Conservation (phyloP, 129 eudicot genomes). For the Saposhnikovia divaricata region DNA sequence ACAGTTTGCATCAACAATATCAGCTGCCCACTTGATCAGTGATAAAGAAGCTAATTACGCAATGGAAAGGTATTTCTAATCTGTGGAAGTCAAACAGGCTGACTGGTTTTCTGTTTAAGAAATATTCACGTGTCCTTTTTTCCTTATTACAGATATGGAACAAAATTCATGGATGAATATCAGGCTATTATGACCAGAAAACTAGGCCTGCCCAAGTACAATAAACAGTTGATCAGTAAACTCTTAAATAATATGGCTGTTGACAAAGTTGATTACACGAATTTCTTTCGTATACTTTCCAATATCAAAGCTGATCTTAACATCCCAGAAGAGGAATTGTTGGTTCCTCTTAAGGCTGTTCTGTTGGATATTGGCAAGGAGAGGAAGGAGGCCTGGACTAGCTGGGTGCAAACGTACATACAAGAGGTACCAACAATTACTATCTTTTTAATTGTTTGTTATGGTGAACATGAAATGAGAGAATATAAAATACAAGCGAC, state of each 20-base stretch:
- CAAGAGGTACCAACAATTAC: conserved; percentile 50
- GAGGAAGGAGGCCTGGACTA: conserved; percentile 96
- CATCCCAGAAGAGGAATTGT: conserved; percentile 56
- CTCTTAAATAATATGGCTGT: conserved; percentile 97
- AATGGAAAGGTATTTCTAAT: conserved; percentile 65
- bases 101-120: conserved; percentile 13
- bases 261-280: conserved; percentile 99
- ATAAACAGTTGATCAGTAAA: conserved; percentile 70
- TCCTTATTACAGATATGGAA: conserved; percentile 60
- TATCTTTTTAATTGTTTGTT: not conserved
- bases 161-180: conserved; percentile 90
- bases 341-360: conserved; percentile 76
- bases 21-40: conserved; percentile 57
- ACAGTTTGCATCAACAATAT: conserved; percentile 72
- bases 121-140: not conserved
- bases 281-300: conserved; percentile 82
- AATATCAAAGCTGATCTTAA: conserved; percentile 67
- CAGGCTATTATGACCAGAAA: conserved; percentile 91
- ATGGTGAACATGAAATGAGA: not conserved
- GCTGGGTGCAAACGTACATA: conserved; percentile 79
- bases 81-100: not conserved
- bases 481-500: not conserved
- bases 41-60: conserved; percentile 82
- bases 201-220: conserved; percentile 80
- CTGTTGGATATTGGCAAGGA: conserved; percentile 91